Conservation (phyloP, 1,139 yeast genomes). For the Chernovozyma sophiae-reginae region DNA sequence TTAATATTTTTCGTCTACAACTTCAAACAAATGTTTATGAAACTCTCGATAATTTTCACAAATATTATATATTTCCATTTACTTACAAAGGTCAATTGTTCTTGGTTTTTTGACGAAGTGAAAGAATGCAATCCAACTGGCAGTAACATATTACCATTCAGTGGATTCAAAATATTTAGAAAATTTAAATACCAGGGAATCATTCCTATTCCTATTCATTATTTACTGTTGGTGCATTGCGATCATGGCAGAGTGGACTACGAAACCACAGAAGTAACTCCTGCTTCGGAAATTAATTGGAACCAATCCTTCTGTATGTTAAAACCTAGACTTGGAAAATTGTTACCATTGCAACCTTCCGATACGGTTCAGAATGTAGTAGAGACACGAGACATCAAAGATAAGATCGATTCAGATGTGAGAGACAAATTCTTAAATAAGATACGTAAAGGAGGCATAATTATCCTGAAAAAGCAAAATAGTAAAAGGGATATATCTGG, state of each 20-base stretch:
- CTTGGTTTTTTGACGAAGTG: conserved; percentile 25
- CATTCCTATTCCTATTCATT: conserved; percentile 40
- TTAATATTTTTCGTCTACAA: no score
- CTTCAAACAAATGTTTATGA: no score
- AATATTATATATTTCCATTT: no score
- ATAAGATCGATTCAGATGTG: not conserved
- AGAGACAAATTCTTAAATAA: not conserved
- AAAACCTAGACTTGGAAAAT: conserved; percentile 21
- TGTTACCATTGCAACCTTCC: conserved; percentile 7
- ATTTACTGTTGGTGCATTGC: conserved; percentile 52
- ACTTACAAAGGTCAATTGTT: not conserved
- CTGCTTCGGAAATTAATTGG: conserved; percentile 50
- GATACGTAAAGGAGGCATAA: not conserved
- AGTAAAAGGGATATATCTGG: conserved; percentile 1
- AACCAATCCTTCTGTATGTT: conserved; percentile 47
- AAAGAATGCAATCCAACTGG: conserved; percentile 33
- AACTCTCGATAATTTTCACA: no score
- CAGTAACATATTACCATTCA: conserved; percentile 36
- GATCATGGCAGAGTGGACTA: conserved; percentile 48
- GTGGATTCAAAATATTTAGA: conserved; percentile 59
- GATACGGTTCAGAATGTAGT: conserved; percentile 12
- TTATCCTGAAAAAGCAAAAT: not conserved
- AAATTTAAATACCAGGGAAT: conserved; percentile 42
- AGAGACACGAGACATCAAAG: not conserved
- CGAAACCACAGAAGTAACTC: conserved; percentile 30